Conservation (phyloP, 2,329 filamentous ascomycete genomes). For the Claviceps quebecensis region DNA sequence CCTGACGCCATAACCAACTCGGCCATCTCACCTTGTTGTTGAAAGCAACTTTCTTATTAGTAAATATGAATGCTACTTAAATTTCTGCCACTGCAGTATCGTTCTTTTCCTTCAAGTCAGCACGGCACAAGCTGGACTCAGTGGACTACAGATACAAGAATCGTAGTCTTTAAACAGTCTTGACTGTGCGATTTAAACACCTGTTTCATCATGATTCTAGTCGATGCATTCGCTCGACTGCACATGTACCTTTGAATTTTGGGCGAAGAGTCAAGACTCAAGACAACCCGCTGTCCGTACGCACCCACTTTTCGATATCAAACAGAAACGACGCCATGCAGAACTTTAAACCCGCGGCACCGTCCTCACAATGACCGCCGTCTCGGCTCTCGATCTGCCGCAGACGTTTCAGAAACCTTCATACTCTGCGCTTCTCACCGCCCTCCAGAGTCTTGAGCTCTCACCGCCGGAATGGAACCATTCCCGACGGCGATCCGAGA, state of each 20-base stretch:
- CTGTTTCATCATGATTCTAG: neutral
- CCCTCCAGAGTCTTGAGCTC: constrained; percentile 52
- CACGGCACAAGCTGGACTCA: too few relatives aligned
- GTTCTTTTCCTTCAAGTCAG: neutral
- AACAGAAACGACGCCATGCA: neutral
- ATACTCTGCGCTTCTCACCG: constrained; percentile 46
- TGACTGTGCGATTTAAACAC: neutral
- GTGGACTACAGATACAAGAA: neutral
- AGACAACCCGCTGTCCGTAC: neutral
- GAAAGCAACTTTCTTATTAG: rapidly evolving
- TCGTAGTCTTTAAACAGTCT: neutral
- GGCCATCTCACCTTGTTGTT: constrained; percentile 17
- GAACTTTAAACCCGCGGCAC: neutral
- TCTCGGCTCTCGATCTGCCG: constrained; percentile 49
- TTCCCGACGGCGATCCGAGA: constrained; percentile 26
- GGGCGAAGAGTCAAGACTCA: neutral
- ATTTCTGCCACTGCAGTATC: neutral
- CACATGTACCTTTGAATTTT: neutral
- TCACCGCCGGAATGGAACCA: constrained; percentile 56
- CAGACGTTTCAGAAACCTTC: constrained; percentile 67
- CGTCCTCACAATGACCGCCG: neutral
- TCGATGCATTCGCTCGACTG: neutral
- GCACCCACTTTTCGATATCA: neutral
- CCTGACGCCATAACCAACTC: constrained; percentile 24
- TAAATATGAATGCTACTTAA: rapidly evolving